Conservation (phyloP, 2,329 filamentous ascomycete genomes). For the Venturia pyrina region DNA sequence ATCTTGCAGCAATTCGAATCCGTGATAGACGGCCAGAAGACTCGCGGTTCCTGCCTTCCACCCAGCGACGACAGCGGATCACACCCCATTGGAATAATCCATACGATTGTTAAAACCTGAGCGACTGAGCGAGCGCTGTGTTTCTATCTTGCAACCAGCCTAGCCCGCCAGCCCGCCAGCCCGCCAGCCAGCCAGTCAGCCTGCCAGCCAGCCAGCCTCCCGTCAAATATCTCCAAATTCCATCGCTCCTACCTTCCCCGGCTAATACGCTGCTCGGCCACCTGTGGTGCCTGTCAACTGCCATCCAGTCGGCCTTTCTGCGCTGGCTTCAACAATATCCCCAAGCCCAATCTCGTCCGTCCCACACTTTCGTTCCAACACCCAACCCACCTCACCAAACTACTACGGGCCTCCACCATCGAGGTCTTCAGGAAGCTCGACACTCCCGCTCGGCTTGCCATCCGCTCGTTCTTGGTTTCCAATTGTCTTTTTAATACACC, state of each 20-base stretch:
- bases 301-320: neutral
- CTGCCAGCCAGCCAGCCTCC: neutral
- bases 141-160: too few species aligned
- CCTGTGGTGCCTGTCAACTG: neutral
- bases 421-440: neutral
- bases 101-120: neutral
- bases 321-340: neutral
- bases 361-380: neutral
- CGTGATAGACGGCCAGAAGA: neutral
- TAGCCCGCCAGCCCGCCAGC: too few species aligned
- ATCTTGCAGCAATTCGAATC: neutral
- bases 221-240: neutral
- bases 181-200: too few species aligned
- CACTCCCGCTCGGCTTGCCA: neutral
- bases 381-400: constrained; percentile 6
- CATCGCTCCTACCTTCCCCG: neutral
- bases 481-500: constrained; percentile 6
- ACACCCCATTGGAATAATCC: neutral
- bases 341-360: neutral
- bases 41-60: neutral
- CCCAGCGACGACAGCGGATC: too few species aligned
- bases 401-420: neutral
- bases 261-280: neutral
- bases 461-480: constrained; percentile 5
- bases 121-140: too few species aligned